A percentile compares a stretch with the other conserved stretches of the same genome.
These are phyloP conservation scores for Aspergillus kassunensis DNA, from an alignment of 495 filamentous ascomycete species.

Conservation along the genomic window DNA sequence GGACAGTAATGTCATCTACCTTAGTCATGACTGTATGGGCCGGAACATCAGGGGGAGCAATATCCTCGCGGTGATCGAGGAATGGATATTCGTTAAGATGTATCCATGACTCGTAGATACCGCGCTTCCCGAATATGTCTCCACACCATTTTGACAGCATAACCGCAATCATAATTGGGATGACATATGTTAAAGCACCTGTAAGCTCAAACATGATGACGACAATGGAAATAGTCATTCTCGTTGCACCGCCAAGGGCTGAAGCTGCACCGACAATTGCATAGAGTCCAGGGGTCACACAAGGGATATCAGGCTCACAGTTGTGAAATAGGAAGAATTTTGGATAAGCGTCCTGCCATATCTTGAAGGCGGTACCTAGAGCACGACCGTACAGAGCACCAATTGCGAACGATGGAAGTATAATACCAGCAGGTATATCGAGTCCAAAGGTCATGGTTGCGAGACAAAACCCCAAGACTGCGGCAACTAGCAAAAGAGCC, in stretches of 20 bases:
- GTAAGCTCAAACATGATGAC: conserved; percentile 99
- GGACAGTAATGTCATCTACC: conserved; percentile 82
- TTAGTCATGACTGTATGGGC: conserved; percentile 85
- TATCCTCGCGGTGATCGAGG: conserved; percentile 88
- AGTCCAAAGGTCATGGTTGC: conserved; percentile 90
- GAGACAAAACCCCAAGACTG: conserved; percentile 77
- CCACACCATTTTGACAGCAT: conserved; percentile 99
- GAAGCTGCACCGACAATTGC: conserved; percentile 97
- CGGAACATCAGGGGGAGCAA: conserved; percentile 74
- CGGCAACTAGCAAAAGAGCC: conserved; percentile 72
- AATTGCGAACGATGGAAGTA: conserved; percentile 95
- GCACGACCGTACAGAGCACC: conserved; percentile 91
- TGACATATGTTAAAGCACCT: conserved; percentile 90
- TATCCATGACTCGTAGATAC: conserved; percentile 98
- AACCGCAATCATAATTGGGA: conserved; percentile 99
- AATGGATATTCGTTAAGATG: conserved; percentile 95
- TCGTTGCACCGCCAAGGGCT: conserved; percentile 89
- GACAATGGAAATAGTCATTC: conserved; percentile 95
- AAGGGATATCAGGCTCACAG: conserved; percentile 85
- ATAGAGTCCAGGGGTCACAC: conserved; percentile 91
- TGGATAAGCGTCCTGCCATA: conserved; percentile 80
- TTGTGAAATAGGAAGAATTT: conserved; percentile 69
- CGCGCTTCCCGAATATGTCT: conserved; percentile 88
- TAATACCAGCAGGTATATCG: conserved; percentile 95
- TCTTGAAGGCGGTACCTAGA: conserved; percentile 81